Conservation (phyloP, 2,329 filamentous ascomycete species). For the Pseudocercospora pini-densiflorae region DNA sequence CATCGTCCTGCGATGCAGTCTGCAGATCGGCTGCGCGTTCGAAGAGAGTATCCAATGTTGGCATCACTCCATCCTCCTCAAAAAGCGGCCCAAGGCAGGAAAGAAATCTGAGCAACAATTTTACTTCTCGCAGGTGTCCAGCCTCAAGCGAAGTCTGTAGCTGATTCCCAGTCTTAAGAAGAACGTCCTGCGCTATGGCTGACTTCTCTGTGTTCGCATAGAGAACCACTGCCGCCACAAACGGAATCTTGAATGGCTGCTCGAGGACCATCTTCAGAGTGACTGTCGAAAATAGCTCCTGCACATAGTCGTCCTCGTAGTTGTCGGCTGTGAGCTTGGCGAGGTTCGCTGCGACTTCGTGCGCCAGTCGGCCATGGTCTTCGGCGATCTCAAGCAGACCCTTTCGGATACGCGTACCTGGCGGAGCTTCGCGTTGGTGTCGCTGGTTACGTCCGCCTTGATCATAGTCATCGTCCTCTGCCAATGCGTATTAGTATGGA, state of each 20-base stretch:
- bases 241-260: slow-evolving; percentile 97
- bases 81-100: slow-evolving; percentile 82
- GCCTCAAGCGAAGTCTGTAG: slow-evolving; percentile 69
- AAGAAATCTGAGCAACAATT: slow-evolving; percentile 86
- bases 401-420: slow-evolving; percentile 71
- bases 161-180: slow-evolving; percentile 64
- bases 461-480: slow-evolving; percentile 79
- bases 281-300: slow-evolving; percentile 72
- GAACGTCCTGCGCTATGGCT: slow-evolving; percentile 72
- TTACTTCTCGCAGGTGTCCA: slow-evolving; percentile 88
- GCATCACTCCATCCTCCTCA: slow-evolving; percentile 83
- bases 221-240: slow-evolving; percentile 82
- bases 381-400: slow-evolving; percentile 82
- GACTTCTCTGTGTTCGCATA: slow-evolving; percentile 77
- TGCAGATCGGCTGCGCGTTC: slow-evolving; percentile 88
- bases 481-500: slow-evolving; percentile 10
- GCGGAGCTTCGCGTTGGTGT: slow-evolving; percentile 69
- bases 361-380: slow-evolving; percentile 75
- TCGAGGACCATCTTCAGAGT: slow-evolving; percentile 79
- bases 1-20: slow-evolving; percentile 90
- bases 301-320: slow-evolving; percentile 81
- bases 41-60: slow-evolving; percentile 87
- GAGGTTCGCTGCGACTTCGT: slow-evolving; percentile 77
- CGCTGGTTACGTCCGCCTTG: slow-evolving; percentile 73
- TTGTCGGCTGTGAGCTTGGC: slow-evolving; percentile 80